Evolutionary conservation across 1,284 basidiomycete species (phyloP).

Genomic region (Afroboletus lepidellus): DNA sequence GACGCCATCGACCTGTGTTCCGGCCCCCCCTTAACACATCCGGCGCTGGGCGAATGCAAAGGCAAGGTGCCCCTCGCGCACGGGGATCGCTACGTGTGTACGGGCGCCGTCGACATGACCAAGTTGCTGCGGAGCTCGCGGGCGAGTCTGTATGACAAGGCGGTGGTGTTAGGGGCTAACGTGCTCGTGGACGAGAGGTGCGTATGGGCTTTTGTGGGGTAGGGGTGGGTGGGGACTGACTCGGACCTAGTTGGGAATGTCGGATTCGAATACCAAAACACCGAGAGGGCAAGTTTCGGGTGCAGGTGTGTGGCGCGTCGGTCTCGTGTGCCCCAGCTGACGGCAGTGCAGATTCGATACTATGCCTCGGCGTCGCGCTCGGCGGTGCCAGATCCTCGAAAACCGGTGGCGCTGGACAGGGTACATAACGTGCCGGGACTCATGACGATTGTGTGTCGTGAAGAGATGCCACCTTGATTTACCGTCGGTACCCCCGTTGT

Average conservation of each 20-base stretch:
- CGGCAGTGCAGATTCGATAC: slow-evolving; percentile 53
- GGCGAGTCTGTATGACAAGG: slow-evolving; percentile 49
- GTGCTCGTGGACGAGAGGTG: slow-evolving; percentile 69
- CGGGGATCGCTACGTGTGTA: slow-evolving; percentile 55
- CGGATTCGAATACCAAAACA: slow-evolving; percentile 56
- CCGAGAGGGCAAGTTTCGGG: slow-evolving; percentile 53
- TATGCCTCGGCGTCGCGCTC: slow-evolving; percentile 52
- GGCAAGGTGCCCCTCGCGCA: slow-evolving; percentile 46
- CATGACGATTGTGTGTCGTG: slow-evolving; percentile 56
- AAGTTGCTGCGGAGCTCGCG: slow-evolving; percentile 58
- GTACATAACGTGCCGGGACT: slow-evolving; percentile 55
- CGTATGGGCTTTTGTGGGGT: slow-evolving; percentile 31
- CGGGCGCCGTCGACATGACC: slow-evolving; percentile 59
- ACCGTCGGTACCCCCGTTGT: too few species aligned
- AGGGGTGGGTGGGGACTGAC: slow-evolving; percentile 11
- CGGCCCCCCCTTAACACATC: slow-evolving; percentile 55
- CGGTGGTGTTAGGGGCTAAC: slow-evolving; percentile 53
- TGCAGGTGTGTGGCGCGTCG: slow-evolving; percentile 56
- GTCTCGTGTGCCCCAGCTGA: background rate
- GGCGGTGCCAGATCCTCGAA: slow-evolving; percentile 43
- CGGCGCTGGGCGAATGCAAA: slow-evolving; percentile 34
- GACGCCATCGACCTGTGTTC: slow-evolving; percentile 47
- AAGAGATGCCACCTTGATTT: slow-evolving; percentile 32
- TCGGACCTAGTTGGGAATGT: slow-evolving; percentile 59
- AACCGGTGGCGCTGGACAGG: slow-evolving; percentile 53